A percentile compares a stretch with the other conserved stretches of the same genome.
These are phyloP conservation scores for Schizosaccharomyces cryophilus DNA, from an alignment of 805 yeast genomes.

Conservation along the genomic window DNA sequence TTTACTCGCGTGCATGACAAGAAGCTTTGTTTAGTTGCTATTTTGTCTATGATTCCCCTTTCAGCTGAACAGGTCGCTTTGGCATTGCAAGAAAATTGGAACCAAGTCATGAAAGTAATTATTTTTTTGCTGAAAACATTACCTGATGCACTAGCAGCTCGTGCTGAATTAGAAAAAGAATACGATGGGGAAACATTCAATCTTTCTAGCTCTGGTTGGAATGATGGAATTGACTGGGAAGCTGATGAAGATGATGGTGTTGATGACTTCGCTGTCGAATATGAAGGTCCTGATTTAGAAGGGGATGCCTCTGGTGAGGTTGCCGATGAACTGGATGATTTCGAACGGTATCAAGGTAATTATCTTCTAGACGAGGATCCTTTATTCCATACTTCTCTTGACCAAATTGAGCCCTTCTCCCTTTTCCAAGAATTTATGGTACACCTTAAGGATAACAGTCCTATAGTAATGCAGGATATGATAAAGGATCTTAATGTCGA, in stretches of 20 bases:
- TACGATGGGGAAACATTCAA: conserved; percentile 11
- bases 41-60: conserved; percentile 23
- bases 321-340: conserved; percentile 13
- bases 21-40: conserved; percentile 47
- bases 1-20: conserved; percentile 56
- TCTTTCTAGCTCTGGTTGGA: neutral
- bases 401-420: conserved; percentile 44
- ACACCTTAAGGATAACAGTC: neutral
- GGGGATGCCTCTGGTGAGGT: conserved; percentile 15
- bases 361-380: conserved; percentile 46
- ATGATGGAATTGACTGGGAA: conserved; percentile 9
- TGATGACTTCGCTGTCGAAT: conserved; percentile 11
- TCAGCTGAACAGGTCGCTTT: conserved; percentile 14
- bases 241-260: conserved; percentile 14
- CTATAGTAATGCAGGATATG: neutral
- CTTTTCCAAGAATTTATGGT: conserved; percentile 22
- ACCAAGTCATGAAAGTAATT: conserved; percentile 28
- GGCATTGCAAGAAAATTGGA: conserved; percentile 12
- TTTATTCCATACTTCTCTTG: conserved; percentile 54
- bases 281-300: conserved; percentile 12
- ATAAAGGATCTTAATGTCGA: neutral
- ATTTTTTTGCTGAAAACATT: conserved; percentile 29
- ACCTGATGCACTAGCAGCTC: conserved; percentile 44
- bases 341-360: conserved; percentile 11
- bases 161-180: conserved; percentile 27